These are phyloP conservation scores for Plasmodium ovale DNA, from an alignment of 169 alveolate species.

Conservation along the genomic window DNA sequence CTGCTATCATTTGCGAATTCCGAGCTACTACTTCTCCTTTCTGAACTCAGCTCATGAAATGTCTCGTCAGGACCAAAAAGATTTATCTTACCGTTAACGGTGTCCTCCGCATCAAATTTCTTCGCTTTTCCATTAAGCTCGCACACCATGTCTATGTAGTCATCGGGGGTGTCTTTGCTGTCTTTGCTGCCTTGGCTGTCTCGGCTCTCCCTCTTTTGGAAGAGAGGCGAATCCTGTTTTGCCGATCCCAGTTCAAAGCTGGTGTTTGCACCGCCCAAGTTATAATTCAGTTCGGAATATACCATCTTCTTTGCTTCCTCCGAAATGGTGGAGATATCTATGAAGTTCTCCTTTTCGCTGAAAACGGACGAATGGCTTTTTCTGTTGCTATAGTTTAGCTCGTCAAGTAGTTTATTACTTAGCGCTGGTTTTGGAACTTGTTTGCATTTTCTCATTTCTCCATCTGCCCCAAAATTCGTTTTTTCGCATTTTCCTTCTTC, in stretches of 20 bases:
- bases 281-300: constrained; percentile 24
- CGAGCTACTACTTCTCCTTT: background rate
- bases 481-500: background rate
- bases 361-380: constrained; percentile 15
- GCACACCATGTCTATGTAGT: too few species aligned
- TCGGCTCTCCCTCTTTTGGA: background rate
- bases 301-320: constrained; percentile 37
- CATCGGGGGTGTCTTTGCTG: too few species aligned
- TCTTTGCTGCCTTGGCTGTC: too few species aligned
- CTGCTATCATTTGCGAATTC: constrained; percentile 9
- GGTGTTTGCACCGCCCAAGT: constrained; percentile 1
- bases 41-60: background rate
- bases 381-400: constrained; percentile 46
- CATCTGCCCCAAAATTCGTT: background rate
- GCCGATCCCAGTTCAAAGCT: background rate
- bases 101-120: background rate
- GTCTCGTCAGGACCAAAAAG: constrained; percentile 6
- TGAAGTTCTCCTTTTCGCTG: background rate
- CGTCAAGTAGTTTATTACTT: constrained; percentile 37
- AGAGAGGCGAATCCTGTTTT: background rate
- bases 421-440: constrained; percentile 17
- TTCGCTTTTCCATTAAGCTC: background rate
- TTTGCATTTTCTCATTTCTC: background rate
- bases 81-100: background rate
- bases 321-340: constrained; percentile 34